A percentile compares a stretch with the other conserved stretches of the same genome.
These are phyloP conservation scores for Yamadazyma laniorum DNA, from an alignment of 805 yeast species.

Conservation along the genomic window DNA sequence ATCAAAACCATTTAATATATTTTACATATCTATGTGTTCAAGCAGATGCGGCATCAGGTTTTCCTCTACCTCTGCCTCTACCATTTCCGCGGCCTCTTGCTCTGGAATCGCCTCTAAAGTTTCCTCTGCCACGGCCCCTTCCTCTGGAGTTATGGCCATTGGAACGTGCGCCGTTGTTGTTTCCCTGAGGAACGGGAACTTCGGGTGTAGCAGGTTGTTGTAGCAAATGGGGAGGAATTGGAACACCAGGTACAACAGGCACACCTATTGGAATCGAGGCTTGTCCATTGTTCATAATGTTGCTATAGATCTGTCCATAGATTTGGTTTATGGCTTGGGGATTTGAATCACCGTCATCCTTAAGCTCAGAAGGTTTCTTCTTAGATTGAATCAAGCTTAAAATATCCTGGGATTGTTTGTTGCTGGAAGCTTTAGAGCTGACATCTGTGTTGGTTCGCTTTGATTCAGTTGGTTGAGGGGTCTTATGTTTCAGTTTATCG, in stretches of 20 bases:
- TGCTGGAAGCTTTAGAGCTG: conserved; percentile 19
- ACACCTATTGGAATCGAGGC: conserved; percentile 4
- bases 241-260: conserved; percentile 36
- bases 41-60: conserved; percentile 1
- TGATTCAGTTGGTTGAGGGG: conserved; percentile 9
- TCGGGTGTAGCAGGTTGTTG: conserved; percentile 18
- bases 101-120: conserved; percentile 15
- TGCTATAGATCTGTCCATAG: conserved; percentile 43
- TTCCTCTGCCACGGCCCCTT: conserved; percentile 19
- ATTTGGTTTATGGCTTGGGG: conserved; percentile 39
- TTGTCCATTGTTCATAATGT: conserved; percentile 41
- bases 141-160: conserved; percentile 13
- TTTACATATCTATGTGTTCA: too few relatives aligned
- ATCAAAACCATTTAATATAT: too few relatives aligned
- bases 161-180: neutral
- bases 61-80: conserved; percentile 12
- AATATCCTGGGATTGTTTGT: conserved; percentile 34
- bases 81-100: conserved; percentile 11
- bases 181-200: conserved; percentile 1
- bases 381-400: conserved; percentile 43
- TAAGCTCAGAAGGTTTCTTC: conserved; percentile 13
- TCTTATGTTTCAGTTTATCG: conserved; percentile 20
- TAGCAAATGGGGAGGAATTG: conserved; percentile 36
- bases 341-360: conserved; percentile 19
- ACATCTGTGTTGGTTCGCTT: conserved; percentile 19